A percentile compares a stretch with the other conserved stretches of the same genome.
phyloP scores from a whole-genome alignment of 139 green algal species.

The Chloropicon primus region DNA sequence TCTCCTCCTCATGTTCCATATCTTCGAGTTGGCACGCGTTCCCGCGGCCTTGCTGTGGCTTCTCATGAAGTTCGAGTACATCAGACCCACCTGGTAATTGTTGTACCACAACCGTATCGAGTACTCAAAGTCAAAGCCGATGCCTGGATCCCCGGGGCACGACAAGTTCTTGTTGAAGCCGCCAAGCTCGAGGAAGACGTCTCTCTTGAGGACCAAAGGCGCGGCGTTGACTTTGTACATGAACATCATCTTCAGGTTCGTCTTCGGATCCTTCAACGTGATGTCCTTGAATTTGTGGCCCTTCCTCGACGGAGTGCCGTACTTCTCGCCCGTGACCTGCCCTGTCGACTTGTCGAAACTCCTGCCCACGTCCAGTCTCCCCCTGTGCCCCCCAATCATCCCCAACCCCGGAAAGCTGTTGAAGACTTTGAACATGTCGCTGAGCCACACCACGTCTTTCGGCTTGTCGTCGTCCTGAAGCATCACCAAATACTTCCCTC shows the following conservation, averaged over 20 bases:
- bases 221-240: slow-evolving; percentile 7
- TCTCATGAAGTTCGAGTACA: no score
- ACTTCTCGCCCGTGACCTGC: not conserved
- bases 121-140: slow-evolving; percentile 15
- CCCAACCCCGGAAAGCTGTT: not conserved
- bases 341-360: not conserved
- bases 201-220: not conserved
- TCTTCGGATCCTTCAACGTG: not conserved
- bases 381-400: slow-evolving; percentile 1
- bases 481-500: not conserved
- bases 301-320: not conserved
- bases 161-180: not conserved
- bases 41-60: no score
- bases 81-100: not conserved
- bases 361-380: not conserved
- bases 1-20: no score
- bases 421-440: not conserved
- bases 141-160: slow-evolving; percentile 8
- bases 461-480: slow-evolving; percentile 6
- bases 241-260: not conserved
- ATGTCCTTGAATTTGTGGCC: not conserved
- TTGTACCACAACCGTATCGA: slow-evolving; percentile 14
- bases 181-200: not conserved
- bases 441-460: not conserved
- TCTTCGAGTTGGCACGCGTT: no score